Percentiles rank a stretch among this genome's conserved stretches.
Evolutionary conservation across 2,329 filamentous ascomycete genomes (phyloP).

Genomic region (Diplodia sapinea): DNA sequence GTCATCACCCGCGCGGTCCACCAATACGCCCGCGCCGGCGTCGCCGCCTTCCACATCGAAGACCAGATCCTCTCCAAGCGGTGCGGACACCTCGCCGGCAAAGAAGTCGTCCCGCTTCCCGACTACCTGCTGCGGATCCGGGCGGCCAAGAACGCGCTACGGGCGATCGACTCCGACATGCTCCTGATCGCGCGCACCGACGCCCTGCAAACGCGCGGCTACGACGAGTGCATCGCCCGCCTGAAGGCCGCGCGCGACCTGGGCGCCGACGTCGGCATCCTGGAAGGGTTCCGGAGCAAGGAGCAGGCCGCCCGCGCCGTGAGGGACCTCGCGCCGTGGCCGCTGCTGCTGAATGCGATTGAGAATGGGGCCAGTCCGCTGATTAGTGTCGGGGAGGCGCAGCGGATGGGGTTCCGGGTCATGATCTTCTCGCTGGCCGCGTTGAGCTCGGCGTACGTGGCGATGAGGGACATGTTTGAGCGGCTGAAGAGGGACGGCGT

Average conservation of each 20-base stretch:
- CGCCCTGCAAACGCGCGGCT: constrained; percentile 63
- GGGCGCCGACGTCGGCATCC: constrained; percentile 65
- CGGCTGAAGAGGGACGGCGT: constrained; percentile 50
- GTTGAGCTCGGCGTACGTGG: constrained; percentile 56
- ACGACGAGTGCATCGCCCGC: constrained; percentile 60
- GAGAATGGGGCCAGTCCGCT: constrained; percentile 62
- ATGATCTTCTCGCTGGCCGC: constrained; percentile 63
- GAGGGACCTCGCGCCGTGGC: constrained; percentile 56
- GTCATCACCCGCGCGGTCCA: constrained; percentile 46
- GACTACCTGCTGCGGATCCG: constrained; percentile 61
- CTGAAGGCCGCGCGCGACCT: constrained; percentile 58
- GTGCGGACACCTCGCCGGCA: constrained; percentile 68
- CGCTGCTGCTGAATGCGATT: constrained; percentile 64
- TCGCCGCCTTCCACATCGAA: constrained; percentile 67
- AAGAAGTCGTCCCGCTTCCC: constrained; percentile 61
- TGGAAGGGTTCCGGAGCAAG: constrained; percentile 62
- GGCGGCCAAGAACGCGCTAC: constrained; percentile 60
- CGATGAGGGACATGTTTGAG: constrained; percentile 48
- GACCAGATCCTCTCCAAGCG: constrained; percentile 69
- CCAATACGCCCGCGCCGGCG: constrained; percentile 60
- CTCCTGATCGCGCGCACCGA: constrained; percentile 70
- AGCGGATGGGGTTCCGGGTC: constrained; percentile 62
- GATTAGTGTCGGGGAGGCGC: constrained; percentile 59
- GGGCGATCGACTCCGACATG: constrained; percentile 60
- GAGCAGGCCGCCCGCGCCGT: constrained; percentile 58